Conservation (phyloP, 1,139 yeast species). For the Debaryomycetaceae sp. region DNA sequence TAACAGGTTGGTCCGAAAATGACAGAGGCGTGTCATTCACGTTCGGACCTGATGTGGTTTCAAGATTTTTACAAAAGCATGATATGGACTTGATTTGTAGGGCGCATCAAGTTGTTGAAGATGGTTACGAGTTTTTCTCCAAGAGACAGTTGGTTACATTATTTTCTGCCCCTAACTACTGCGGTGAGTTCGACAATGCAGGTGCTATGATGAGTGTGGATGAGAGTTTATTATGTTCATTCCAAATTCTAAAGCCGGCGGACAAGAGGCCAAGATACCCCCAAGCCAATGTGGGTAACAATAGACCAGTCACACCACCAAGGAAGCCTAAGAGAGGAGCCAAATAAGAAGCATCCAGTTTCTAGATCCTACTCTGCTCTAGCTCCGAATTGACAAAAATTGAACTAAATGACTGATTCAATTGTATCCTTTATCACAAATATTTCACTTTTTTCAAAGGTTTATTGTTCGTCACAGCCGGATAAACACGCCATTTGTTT, state of each 20-base stretch:
- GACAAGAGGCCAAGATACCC: constrained; percentile 75
- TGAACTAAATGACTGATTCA: not conserved
- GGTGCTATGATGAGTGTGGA: constrained; percentile 99
- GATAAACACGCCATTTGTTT: not conserved
- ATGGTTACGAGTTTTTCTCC: constrained; percentile 95
- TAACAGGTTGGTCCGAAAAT: constrained; percentile 97
- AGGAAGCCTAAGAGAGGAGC: constrained; percentile 66
- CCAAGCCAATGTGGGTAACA: constrained; percentile 48
- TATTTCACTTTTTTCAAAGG: not conserved
- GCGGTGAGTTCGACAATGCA: constrained; percentile 98
- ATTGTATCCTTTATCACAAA: not conserved
- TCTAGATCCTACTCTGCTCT: not conserved
- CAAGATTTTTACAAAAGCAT: constrained; percentile 89
- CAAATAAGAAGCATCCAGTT: constrained; percentile 28
- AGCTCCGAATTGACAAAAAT: not conserved
- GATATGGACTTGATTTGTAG: constrained; percentile 97
- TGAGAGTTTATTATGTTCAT: constrained; percentile 90
- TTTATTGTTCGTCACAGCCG: not conserved
- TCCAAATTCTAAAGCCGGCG: constrained; percentile 97
- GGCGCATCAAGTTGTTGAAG: constrained; percentile 98
- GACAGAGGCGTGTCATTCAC: constrained; percentile 98
- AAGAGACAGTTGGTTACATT: constrained; percentile 94
- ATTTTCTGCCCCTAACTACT: constrained; percentile 94
- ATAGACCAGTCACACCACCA: constrained; percentile 63
- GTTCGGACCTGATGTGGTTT: constrained; percentile 95